Evolutionary conservation across 2,329 filamentous ascomycete genomes (phyloP).

Genomic region (Scedosporium minutisporum): DNA sequence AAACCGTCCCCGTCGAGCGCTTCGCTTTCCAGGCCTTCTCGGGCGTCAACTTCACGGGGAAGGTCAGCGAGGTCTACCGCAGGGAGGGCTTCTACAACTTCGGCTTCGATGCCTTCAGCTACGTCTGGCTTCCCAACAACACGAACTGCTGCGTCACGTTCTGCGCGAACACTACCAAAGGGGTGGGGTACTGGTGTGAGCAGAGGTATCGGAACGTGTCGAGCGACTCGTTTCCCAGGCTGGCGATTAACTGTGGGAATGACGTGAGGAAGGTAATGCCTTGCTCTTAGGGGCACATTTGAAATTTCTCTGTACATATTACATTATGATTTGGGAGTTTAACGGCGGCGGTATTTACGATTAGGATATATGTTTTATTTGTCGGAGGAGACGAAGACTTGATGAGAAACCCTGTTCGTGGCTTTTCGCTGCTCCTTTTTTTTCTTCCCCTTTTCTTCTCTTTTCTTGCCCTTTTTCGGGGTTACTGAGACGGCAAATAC

Average conservation of each 20-base stretch:
- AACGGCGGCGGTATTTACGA: neutral
- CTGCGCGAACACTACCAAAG: slow-evolving; percentile 14
- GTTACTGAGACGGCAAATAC: no score
- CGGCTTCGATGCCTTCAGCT: slow-evolving; percentile 12
- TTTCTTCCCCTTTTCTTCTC: neutral
- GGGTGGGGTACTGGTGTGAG: slow-evolving; percentile 17
- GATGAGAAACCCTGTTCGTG: no score
- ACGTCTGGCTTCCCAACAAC: slow-evolving; percentile 14
- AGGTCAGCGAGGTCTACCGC: slow-evolving; percentile 13
- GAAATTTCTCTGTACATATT: neutral
- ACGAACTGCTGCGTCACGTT: slow-evolving; percentile 16
- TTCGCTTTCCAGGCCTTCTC: slow-evolving; percentile 24
- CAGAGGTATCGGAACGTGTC: slow-evolving; percentile 11
- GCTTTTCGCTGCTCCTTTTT: neutral
- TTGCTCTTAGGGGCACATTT: neutral
- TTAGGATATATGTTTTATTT: no score
- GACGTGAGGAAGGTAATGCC: neutral
- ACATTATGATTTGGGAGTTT: neutral
- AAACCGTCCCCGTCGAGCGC: slow-evolving; percentile 9
- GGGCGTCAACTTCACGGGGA: slow-evolving; percentile 14
- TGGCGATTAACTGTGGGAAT: slow-evolving; percentile 17
- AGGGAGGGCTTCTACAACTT: slow-evolving; percentile 16
- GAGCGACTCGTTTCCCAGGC: slow-evolving; percentile 12
- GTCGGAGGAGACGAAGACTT: no score
- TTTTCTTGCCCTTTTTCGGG: neutral